phyloP scores from a whole-genome alignment of 2,329 filamentous ascomycete species.

The Cryphonectria naterciae region DNA sequence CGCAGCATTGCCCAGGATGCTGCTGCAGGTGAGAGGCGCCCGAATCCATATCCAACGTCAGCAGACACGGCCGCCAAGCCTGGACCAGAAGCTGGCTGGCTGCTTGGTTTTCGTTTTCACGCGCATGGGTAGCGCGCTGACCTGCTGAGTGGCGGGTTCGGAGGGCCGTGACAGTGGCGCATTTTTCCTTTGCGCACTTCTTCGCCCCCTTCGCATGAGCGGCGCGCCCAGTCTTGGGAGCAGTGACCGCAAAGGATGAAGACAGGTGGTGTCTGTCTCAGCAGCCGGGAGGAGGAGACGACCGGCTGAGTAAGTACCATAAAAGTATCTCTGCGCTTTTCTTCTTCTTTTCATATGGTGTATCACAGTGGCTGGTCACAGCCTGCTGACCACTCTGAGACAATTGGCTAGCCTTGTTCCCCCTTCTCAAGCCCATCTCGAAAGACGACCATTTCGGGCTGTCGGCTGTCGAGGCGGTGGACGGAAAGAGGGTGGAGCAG shows the following conservation, averaged over 20 bases:
- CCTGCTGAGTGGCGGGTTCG: neutral
- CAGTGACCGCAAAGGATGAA: neutral
- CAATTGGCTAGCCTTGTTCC: neutral
- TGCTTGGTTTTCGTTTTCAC: neutral
- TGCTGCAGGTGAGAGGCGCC: neutral
- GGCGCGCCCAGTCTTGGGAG: neutral
- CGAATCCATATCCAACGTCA: neutral
- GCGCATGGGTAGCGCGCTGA: neutral
- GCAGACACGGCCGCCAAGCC: constrained; percentile 9
- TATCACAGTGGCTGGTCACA: neutral
- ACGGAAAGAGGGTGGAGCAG: neutral
- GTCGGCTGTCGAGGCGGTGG: neutral
- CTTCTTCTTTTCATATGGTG: neutral
- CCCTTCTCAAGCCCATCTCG: neutral
- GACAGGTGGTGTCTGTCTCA: neutral
- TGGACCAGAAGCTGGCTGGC: neutral
- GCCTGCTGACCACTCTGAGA: neutral
- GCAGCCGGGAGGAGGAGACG: neutral
- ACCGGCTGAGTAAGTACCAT: neutral
- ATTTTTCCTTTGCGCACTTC: neutral
- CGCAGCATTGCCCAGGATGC: neutral
- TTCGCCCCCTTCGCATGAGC: neutral
- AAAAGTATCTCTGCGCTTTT: neutral
- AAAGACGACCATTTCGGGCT: neutral
- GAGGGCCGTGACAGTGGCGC: neutral